These are phyloP conservation scores for Dalechampia spathulata DNA, from an alignment of 441 rosid species.

Conservation along the genomic window DNA sequence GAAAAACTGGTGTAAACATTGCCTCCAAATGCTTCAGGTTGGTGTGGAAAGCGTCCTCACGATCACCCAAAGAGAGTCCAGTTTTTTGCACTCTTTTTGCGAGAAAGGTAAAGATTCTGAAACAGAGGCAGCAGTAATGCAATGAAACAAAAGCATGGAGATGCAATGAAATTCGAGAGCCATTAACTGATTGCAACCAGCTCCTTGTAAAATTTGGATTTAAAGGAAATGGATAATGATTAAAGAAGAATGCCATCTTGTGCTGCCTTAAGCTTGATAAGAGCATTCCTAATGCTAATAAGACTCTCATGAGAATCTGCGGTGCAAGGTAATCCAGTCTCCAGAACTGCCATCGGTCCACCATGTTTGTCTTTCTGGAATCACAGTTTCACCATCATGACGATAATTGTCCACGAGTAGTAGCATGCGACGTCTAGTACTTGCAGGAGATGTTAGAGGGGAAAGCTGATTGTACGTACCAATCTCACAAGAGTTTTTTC, in stretches of 20 bases:
- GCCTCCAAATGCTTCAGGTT: no score
- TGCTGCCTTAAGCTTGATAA: constrained; percentile 19
- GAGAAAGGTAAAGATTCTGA: no score
- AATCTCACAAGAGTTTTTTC: constrained; percentile 16
- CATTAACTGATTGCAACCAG: no score
- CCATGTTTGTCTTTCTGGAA: constrained; percentile 13
- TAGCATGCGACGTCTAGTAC: constrained; percentile 30
- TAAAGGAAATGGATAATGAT: no score
- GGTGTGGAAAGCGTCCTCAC: no score
- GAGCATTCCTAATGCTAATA: constrained; percentile 31
- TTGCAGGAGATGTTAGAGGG: constrained; percentile 6
- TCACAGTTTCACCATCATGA: background rate
- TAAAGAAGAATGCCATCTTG: constrained; percentile 10
- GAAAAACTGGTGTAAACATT: no score
- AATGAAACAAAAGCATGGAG: no score
- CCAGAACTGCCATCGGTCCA: constrained; percentile 26
- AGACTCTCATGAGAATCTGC: constrained; percentile 26
- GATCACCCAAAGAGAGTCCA: no score
- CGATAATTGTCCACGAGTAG: background rate
- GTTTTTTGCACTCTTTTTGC: no score
- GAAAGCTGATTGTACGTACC: constrained; percentile 31
- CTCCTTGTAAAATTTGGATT: no score
- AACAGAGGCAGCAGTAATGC: no score
- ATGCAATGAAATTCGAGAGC: no score
- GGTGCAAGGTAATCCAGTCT: constrained; percentile 35